phyloP scores from a whole-genome alignment of 345 rosid species.

The Psidium guajava region DNA sequence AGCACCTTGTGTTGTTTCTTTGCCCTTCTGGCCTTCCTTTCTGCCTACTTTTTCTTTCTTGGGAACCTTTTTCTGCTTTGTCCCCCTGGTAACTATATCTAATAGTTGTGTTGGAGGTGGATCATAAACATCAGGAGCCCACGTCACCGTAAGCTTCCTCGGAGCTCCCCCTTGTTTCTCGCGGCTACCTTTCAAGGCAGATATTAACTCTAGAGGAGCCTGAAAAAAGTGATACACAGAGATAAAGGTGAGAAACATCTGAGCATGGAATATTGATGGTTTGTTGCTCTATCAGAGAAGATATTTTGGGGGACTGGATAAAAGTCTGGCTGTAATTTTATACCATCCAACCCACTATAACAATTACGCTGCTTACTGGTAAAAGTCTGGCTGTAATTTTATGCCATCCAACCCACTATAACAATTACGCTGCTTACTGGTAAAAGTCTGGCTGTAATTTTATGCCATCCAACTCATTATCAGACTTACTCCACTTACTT shows the following conservation, averaged over 20 bases:
- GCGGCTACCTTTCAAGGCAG: slow-evolving; percentile 83
- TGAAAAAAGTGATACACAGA: background rate
- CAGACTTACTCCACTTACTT: background rate
- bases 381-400: background rate
- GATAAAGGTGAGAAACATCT: background rate
- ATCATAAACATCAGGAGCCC: slow-evolving; percentile 90
- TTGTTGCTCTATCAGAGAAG: background rate
- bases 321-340: background rate
- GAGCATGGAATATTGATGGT: background rate
- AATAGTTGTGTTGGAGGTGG: slow-evolving; percentile 57
- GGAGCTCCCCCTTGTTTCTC: slow-evolving; percentile 44
- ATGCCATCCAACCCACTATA: no score
- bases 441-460: background rate
- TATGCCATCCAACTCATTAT: background rate
- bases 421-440: background rate
- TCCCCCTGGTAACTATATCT: slow-evolving; percentile 39
- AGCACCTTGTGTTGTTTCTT: slow-evolving; percentile 36
- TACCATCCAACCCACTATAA: background rate
- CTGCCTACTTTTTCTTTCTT: slow-evolving; percentile 53
- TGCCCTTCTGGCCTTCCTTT: slow-evolving; percentile 49
- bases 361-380: background rate
- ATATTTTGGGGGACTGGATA: background rate
- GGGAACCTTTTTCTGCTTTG: slow-evolving; percentile 38
- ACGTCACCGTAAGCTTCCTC: slow-evolving; percentile 37
- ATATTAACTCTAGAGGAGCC: slow-evolving; percentile 34